phyloP scores from a whole-genome alignment of 2,329 filamentous ascomycete genomes.

The Alternaria hordeiaustralica region DNA sequence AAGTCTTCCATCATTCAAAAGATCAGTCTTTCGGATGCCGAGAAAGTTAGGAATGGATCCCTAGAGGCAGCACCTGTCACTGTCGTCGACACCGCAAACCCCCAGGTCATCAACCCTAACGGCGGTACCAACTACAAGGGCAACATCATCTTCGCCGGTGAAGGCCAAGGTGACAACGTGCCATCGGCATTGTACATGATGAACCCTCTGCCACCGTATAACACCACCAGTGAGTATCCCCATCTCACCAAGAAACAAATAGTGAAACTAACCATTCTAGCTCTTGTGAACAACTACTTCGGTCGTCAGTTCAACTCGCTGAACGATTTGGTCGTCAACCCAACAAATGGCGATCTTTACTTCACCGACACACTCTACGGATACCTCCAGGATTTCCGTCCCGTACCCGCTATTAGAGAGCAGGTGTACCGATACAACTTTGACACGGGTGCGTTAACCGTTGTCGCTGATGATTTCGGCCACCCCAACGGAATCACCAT shows the following conservation, averaged over 20 bases:
- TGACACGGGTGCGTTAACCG: constrained; percentile 45
- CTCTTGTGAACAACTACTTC: constrained; percentile 53
- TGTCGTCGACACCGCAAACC: constrained; percentile 29
- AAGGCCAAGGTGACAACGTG: constrained; percentile 28
- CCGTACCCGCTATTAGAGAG: constrained; percentile 32
- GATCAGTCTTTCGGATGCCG: constrained; percentile 31
- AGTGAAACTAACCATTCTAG: constrained; percentile 13
- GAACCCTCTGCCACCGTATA: constrained; percentile 32
- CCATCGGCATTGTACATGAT: constrained; percentile 32
- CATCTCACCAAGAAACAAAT: neutral
- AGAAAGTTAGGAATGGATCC: constrained; percentile 30
- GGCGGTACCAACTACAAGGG: constrained; percentile 32
- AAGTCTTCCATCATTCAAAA: constrained; percentile 36
- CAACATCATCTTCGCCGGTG: constrained; percentile 33
- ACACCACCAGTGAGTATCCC: constrained; percentile 27
- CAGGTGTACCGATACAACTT: constrained; percentile 52
- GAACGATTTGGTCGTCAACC: constrained; percentile 50
- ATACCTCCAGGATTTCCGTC: constrained; percentile 32
- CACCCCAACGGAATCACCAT: constrained; percentile 53
- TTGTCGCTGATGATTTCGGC: constrained; percentile 49
- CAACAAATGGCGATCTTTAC: constrained; percentile 52
- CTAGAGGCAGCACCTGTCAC: constrained; percentile 27
- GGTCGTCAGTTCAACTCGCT: constrained; percentile 53
- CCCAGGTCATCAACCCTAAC: constrained; percentile 35
- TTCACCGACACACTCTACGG: constrained; percentile 54